Conservation (phyloP, 192 early-diverging fungal species). For the Podila epicladia region DNA sequence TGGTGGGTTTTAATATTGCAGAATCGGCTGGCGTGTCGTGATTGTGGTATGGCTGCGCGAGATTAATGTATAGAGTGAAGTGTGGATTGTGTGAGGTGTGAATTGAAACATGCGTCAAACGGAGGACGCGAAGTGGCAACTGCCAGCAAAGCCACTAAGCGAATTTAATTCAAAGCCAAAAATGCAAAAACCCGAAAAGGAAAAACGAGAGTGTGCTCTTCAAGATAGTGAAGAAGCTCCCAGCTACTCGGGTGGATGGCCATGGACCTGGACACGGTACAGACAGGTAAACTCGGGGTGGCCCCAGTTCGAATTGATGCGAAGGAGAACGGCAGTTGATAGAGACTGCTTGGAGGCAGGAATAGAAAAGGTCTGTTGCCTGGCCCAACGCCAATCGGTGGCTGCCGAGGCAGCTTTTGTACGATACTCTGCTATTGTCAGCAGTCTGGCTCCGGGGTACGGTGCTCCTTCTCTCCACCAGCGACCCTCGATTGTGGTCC, state of each 20-base stretch:
- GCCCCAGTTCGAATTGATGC: slow-evolving; percentile 75
- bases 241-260: slow-evolving; percentile 5
- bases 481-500: slow-evolving; percentile 16
- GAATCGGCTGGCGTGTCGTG: too few species aligned
- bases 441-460: slow-evolving; percentile 7
- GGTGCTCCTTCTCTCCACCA: slow-evolving; percentile 31
- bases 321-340: slow-evolving; percentile 59
- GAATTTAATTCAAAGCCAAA: too few species aligned
- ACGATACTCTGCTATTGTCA: slow-evolving; percentile 54
- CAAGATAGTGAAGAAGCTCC: not conserved
- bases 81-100: too few species aligned
- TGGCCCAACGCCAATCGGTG: too few species aligned
- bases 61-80: too few species aligned
- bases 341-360: slow-evolving; percentile 52
- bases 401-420: slow-evolving; percentile 18
- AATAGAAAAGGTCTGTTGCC: slow-evolving; percentile 18
- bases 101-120: too few species aligned
- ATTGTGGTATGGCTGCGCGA: too few species aligned
- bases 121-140: too few species aligned
- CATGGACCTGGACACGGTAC: slow-evolving; percentile 80
- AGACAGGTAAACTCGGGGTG: slow-evolving; percentile 74
- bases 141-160: too few species aligned
- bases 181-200: too few species aligned
- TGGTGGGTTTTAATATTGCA: not conserved
- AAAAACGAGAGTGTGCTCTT: too few species aligned